phyloP scores from a whole-genome alignment of 306 rosid species.

The Sicyos edulis region DNA sequence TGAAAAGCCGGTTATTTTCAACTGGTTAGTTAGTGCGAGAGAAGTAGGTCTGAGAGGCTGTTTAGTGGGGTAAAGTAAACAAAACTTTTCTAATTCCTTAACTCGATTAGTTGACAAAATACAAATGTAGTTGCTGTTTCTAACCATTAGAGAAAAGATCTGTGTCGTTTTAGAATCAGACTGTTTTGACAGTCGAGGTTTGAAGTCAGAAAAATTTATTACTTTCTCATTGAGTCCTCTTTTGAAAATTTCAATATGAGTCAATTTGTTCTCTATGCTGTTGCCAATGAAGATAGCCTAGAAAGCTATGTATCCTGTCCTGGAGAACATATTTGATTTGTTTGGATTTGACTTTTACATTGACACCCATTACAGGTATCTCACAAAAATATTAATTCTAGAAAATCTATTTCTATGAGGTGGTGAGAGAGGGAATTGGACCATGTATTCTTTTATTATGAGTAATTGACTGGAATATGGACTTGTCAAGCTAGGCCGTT shows the following conservation, averaged over 20 bases:
- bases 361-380: neutral
- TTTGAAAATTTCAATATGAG: neutral
- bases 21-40: neutral
- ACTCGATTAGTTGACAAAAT: neutral
- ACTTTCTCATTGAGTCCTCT: neutral
- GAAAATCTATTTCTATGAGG: slow-evolving; percentile 6
- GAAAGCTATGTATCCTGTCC: neutral
- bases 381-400: neutral
- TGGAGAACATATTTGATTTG: neutral
- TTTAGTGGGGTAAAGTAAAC: neutral
- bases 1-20: neutral
- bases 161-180: neutral
- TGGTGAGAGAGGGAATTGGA: neutral
- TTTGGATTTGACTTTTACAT: neutral
- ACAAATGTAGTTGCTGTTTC: neutral
- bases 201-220: neutral
- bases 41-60: neutral
- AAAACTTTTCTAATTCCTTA: neutral
- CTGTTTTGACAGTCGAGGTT: neutral
- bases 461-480: neutral
- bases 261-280: neutral
- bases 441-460: neutral
- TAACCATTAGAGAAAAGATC: neutral
- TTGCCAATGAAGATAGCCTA: neutral
- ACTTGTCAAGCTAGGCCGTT: neutral